Base-by-base conservation (phyloP, 2,329 filamentous ascomycete genomes). In the Metarhizium robertsii region DNA sequence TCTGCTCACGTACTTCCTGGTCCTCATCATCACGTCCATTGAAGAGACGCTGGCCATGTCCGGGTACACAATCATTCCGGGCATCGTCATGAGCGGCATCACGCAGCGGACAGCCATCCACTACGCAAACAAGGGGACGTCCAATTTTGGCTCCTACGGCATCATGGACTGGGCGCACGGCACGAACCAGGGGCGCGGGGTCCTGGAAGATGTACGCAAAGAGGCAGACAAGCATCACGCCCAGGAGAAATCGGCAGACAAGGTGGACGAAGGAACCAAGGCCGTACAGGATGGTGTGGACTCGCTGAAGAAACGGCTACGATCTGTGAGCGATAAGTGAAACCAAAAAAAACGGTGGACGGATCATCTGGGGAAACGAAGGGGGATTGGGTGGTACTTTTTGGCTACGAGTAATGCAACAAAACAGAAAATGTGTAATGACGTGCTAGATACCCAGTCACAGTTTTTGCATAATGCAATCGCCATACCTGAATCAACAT, bases 1-100 rank as follows among this genome's bases (percentile, higher is more conserved):
- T 66, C 76, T 90, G 4, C 74, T 90, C n/a, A 88, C 85, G 0
- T 90, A 86, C 71, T 78, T 88, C 55, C 63, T 88, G 11, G 80
- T 88, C 59, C 73, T 84, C 16, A 76, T 78, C 0, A 65, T 90
- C 30, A 79, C 80, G 59, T 87, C 85, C 2, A 64, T 84, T 0
- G 84, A 90, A 60, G 86, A 89, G 60, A 82, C 83, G 0, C 72
- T 89, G 50, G 74, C 83, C 32, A 83, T 82, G 69, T 87, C 83
- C 0, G 86, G 87, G 0, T 91, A 90, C 69, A 80, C 76, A 16
- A 71, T 82, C 6, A 69, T 81, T 0, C 79, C 79, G 0, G 79
- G 79, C 1, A 74, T 81, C 49, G 60, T 81, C 58, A 73, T 80
- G 72, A 74, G 78, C 46, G 78, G 78, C 10, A 75, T 81, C 57